Conservation (phyloP, 768 basidiomycete species). For the Guyanaporus albipodus region DNA sequence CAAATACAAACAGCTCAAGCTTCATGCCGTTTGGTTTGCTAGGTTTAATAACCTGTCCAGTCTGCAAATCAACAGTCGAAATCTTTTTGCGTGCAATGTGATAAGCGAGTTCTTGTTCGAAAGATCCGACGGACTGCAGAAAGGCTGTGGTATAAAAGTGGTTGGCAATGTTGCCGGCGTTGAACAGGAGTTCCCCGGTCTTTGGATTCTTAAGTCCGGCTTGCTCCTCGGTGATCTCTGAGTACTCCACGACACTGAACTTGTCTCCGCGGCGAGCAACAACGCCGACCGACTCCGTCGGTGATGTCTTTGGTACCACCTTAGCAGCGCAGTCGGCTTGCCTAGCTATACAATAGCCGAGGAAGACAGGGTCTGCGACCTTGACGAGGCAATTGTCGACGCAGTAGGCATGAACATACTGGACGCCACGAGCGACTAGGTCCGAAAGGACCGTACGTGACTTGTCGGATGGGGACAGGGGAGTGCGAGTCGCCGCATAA, state of each 20-base stretch:
- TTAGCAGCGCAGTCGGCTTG: slow-evolving; percentile 92
- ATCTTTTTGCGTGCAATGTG: slow-evolving; percentile 99
- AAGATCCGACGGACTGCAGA: slow-evolving; percentile 70
- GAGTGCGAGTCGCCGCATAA: slow-evolving; percentile 86
- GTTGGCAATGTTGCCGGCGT: slow-evolving; percentile 96
- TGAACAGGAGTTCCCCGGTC: slow-evolving; percentile 79
- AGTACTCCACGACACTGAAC: slow-evolving; percentile 95
- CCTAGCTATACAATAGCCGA: slow-evolving; percentile 89
- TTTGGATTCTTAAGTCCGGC: slow-evolving; percentile 68
- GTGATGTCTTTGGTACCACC: slow-evolving; percentile 85
- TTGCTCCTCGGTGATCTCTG: slow-evolving; percentile 87
- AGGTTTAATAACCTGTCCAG: slow-evolving; percentile 74
- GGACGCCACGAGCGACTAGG: slow-evolving; percentile 66
- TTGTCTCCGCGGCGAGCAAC: slow-evolving; percentile 80
- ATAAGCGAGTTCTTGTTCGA: slow-evolving; percentile 89
- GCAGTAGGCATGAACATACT: slow-evolving; percentile 92
- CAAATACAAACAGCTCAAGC: slow-evolving; percentile 97
- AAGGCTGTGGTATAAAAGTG: slow-evolving; percentile 94
- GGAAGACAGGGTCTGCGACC: slow-evolving; percentile 95
- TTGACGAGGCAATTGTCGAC: slow-evolving; percentile 99
- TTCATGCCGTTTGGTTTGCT: slow-evolving; percentile 97
- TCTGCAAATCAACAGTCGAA: slow-evolving; percentile 66
- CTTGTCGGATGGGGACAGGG: slow-evolving; percentile 56
- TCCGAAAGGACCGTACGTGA: slow-evolving; percentile 80
- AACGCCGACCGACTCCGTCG: slow-evolving; percentile 93